Evolutionary conservation across 352 stramenopile genomes (phyloP).

Genomic region (Pythium myriotylum): DNA sequence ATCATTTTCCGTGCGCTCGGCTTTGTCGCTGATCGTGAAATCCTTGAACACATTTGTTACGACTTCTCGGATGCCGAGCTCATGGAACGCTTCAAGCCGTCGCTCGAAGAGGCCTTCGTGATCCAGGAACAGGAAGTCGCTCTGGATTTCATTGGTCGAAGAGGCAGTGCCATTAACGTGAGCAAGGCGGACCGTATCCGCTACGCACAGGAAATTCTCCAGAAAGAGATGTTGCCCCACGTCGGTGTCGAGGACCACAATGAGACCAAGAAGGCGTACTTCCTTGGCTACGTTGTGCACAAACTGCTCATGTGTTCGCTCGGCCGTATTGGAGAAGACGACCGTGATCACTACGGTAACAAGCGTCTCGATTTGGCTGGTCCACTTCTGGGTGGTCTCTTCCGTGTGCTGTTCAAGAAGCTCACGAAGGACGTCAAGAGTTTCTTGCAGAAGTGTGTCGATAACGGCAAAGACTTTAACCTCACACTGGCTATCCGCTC

Average conservation of each 20-base stretch:
- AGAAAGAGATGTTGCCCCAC: conserved; percentile 99
- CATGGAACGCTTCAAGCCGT: conserved; percentile 99
- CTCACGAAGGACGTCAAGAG: conserved; percentile 98
- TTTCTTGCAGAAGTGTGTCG: conserved; percentile 91
- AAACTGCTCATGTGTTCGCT: conserved; percentile 99
- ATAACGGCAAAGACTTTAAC: conserved; percentile 96
- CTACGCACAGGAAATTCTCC: conserved; percentile 98
- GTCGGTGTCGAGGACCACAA: conserved; percentile 98
- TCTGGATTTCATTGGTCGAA: conserved; percentile 98
- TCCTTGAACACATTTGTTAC: conserved; percentile 99
- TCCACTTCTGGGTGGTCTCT: conserved; percentile 96
- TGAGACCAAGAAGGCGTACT: conserved; percentile 97
- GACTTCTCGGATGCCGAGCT: conserved; percentile 98
- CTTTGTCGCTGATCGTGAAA: conserved; percentile 96
- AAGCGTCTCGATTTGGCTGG: conserved; percentile 99
- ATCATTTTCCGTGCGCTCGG: conserved; percentile 99
- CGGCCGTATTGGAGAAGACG: conserved; percentile 96
- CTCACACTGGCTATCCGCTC: conserved; percentile 97
- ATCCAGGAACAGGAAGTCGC: conserved; percentile 98
- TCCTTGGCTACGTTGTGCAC: conserved; percentile 99
- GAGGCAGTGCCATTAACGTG: conserved; percentile 95
- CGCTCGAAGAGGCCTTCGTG: conserved; percentile 98
- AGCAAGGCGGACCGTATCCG: conserved; percentile 98
- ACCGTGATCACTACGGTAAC: conserved; percentile 99
- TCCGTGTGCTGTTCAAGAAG: conserved; percentile 98